phyloP scores from a whole-genome alignment of 1,284 basidiomycete species.

The Puccinia hordei region DNA sequence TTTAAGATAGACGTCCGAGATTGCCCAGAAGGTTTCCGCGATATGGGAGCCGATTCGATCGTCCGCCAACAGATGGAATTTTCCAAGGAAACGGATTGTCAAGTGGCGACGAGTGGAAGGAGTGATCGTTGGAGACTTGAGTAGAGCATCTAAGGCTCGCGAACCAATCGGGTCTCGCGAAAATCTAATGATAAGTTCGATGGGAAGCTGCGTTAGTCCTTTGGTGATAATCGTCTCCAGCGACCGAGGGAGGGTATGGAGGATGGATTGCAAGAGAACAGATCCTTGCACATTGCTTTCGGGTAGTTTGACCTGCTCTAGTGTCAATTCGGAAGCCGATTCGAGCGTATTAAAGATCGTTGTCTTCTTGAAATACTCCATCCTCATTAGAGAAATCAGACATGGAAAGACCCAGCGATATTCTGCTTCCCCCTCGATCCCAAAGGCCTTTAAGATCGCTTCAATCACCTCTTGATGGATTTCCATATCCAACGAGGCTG shows the following conservation, averaged over 20 bases:
- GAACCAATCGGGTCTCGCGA: slow-evolving; percentile 75
- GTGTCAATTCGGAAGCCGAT: slow-evolving; percentile 28
- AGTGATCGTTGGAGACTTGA: slow-evolving; percentile 71
- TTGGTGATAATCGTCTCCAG: slow-evolving; percentile 71
- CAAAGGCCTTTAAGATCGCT: slow-evolving; percentile 36
- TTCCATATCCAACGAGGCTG: slow-evolving; percentile 53
- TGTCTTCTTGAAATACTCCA: slow-evolving; percentile 49
- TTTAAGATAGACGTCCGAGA: slow-evolving; percentile 84
- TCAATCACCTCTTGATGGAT: slow-evolving; percentile 32
- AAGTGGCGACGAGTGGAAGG: slow-evolving; percentile 71
- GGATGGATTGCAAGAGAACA: slow-evolving; percentile 76
- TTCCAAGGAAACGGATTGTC: slow-evolving; percentile 72
- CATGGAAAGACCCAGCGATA: slow-evolving; percentile 43
- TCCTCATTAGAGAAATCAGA: slow-evolving; percentile 38
- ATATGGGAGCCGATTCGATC: slow-evolving; percentile 85
- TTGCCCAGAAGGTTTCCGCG: slow-evolving; percentile 80
- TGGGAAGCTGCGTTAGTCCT: slow-evolving; percentile 56
- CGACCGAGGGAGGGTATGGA: slow-evolving; percentile 69
- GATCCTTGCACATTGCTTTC: slow-evolving; percentile 81
- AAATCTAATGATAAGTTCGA: slow-evolving; percentile 63
- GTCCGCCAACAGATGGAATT: slow-evolving; percentile 75
- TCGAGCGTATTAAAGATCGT: slow-evolving; percentile 21
- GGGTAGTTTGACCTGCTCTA: slow-evolving; percentile 59
- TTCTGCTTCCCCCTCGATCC: slow-evolving; percentile 25
- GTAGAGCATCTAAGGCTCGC: slow-evolving; percentile 74